phyloP scores from a whole-genome alignment of 1,139 yeast species.

The Pichia sp. region DNA sequence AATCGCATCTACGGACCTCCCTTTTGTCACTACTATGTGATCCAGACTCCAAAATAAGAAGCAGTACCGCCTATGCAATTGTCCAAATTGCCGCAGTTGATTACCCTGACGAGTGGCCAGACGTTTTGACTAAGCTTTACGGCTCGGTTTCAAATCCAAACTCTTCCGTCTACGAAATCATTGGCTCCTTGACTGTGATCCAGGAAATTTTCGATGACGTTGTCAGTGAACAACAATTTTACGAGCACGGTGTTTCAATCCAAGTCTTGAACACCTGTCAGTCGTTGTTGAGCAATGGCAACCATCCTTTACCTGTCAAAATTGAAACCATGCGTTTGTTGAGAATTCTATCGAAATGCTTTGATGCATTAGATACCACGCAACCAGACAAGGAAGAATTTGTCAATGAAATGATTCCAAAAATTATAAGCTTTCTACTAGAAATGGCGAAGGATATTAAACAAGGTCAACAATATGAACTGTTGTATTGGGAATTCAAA shows the following conservation, averaged over 20 bases:
- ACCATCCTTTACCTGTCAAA: slow-evolving; percentile 29
- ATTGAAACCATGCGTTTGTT: slow-evolving; percentile 44
- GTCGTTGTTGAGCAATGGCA: slow-evolving; percentile 29
- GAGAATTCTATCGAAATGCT: slow-evolving; percentile 42
- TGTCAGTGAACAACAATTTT: slow-evolving; percentile 79
- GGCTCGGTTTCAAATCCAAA: slow-evolving; percentile 25
- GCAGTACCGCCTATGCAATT: slow-evolving; percentile 63
- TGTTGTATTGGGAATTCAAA: slow-evolving; percentile 17
- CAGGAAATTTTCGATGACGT: slow-evolving; percentile 81
- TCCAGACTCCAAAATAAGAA: slow-evolving; percentile 52
- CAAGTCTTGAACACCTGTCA: slow-evolving; percentile 43
- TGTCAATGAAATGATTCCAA: slow-evolving; percentile 17
- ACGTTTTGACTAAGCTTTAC: slow-evolving; percentile 44
- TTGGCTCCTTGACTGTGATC: slow-evolving; percentile 66
- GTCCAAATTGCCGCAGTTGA: slow-evolving; percentile 85
- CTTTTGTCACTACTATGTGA: slow-evolving; percentile 47
- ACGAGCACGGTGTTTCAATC: slow-evolving; percentile 60
- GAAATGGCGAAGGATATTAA: slow-evolving; percentile 1
- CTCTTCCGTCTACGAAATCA: slow-evolving; percentile 29
- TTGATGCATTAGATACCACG: slow-evolving; percentile 41
- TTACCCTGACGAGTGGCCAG: slow-evolving; percentile 96
- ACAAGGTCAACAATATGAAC: slow-evolving; percentile 4
- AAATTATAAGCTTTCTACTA: slow-evolving; percentile 13
- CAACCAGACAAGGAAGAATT: slow-evolving; percentile 16
- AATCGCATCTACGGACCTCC: slow-evolving; percentile 38